These are phyloP conservation scores for Naganishia albida DNA, from an alignment of 1,284 basidiomycete species.

Conservation along the genomic window DNA sequence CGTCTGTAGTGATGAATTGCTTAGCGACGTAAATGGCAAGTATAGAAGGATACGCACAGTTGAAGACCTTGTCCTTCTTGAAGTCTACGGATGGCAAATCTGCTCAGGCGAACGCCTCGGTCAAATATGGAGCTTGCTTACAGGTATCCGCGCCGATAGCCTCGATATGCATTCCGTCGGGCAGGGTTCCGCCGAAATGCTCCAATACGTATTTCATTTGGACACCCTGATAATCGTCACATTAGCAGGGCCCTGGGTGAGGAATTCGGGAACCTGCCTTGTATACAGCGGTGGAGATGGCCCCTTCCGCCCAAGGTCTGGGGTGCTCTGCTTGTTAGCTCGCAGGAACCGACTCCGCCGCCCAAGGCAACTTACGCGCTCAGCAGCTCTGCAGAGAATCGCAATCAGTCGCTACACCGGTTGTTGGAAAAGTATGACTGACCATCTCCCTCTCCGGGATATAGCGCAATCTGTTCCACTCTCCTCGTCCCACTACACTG, in stretches of 20 bases:
- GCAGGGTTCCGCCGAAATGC: slow-evolving; percentile 58
- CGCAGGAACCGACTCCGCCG: background rate
- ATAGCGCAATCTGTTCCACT: slow-evolving; percentile 60
- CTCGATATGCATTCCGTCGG: slow-evolving; percentile 60
- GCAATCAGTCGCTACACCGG: too few species aligned
- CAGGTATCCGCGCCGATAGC: slow-evolving; percentile 63
- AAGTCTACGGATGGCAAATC: slow-evolving; percentile 50
- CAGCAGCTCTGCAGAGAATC: slow-evolving; percentile 54
- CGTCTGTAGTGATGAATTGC: slow-evolving; percentile 52
- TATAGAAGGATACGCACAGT: slow-evolving; percentile 5
- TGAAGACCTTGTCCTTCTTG: slow-evolving; percentile 54
- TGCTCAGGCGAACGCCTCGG: too few species aligned
- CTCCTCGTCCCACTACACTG: slow-evolving; percentile 63
- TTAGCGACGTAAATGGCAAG: too few species aligned
- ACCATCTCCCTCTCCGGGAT: slow-evolving; percentile 62
- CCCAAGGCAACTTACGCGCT: slow-evolving; percentile 49
- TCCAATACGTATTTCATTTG: slow-evolving; percentile 61
- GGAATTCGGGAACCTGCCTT: slow-evolving; percentile 31
- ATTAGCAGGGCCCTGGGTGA: background rate
- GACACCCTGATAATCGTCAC: slow-evolving; percentile 53
- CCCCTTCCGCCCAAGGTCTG: slow-evolving; percentile 49
- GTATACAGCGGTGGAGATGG: slow-evolving; percentile 51
- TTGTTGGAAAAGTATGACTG: background rate
- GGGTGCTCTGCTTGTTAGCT: background rate
- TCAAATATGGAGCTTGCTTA: background rate